Evolutionary conservation across 768 basidiomycete genomes (phyloP), one percentile per base, ranked within the genome.

Genomic region (Russula olivacea): DNA sequence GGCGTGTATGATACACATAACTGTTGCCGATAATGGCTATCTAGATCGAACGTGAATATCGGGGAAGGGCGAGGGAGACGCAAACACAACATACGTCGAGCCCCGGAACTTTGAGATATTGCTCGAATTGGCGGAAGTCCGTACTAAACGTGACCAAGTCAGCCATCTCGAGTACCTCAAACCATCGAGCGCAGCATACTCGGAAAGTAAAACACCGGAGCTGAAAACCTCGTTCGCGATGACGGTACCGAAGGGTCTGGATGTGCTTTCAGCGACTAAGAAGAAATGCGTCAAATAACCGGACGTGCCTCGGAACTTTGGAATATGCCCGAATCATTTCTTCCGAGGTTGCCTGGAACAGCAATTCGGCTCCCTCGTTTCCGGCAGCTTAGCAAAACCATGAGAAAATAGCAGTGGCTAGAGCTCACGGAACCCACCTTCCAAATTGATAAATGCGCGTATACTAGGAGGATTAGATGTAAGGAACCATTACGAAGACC

Each of bases 281-380:
- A 36, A 5, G 36, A 25, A 1, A 55, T 54, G 47, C 36, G 7
- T 34, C 36, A 38, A n/a, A 61, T 0, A 2, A 64, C 36, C 49
- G 10, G 3, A 28, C 72, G 50, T 63, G 85, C 89, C 88, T 80
- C 3, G 93, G 92, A 0, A 91, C 91, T 68, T 86, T 81, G 0
- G 90, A 84, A 71, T 94, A 95, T 0, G 93, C 94, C 53, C 88
- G 80, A 6, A 97, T 90, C 95, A 98, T 97, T 73, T 97, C 84
- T 69, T 92, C 84, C 6, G 91, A 93, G 0, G 94, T 98, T 0
- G 94, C 96, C 77, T 98, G 96, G 78, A 98, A 98, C 17, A 98
- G 81, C 9, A 98, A 75, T 69, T 94, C 94, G 30, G 86, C 89
- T 0, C 96, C 94, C 7, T 83, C 85, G 2, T 87, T 86, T 0